Evolutionary conservation across 2,329 filamentous ascomycete genomes (phyloP).

Genomic region (Fusarium beomiforme): DNA sequence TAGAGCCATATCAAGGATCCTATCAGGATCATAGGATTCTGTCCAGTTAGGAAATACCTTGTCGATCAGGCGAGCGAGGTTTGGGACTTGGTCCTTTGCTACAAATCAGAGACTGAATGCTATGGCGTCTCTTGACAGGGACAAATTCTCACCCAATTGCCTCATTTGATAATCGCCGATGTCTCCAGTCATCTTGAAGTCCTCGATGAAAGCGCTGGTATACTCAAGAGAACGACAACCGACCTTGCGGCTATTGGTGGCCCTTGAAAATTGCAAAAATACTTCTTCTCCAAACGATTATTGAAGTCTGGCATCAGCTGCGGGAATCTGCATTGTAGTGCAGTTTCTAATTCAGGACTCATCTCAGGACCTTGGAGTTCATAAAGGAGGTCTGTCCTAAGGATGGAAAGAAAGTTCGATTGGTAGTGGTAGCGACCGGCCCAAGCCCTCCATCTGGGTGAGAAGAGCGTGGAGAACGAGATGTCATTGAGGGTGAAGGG

Average conservation of each 20-base stretch:
- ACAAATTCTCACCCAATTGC: accelerated
- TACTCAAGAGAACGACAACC: too few relatives aligned
- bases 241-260: too few relatives aligned
- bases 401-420: not conserved
- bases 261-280: too few relatives aligned
- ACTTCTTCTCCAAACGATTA: not conserved
- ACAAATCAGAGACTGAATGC: not conserved
- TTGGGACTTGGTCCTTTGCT: too few relatives aligned
- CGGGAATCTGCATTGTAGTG: not conserved
- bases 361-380: not conserved
- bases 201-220: too few relatives aligned
- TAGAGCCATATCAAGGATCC: not conserved
- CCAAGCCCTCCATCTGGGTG: not conserved
- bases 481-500: not conserved
- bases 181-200: not conserved
- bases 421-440: not conserved
- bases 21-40: not conserved
- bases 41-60: not conserved
- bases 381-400: not conserved
- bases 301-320: not conserved
- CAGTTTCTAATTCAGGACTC: not conserved
- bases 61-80: not conserved
- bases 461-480: not conserved
- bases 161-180: accelerated
- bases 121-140: not conserved